Base-by-base conservation (phyloP, 83 land plant species). In the Picea engelmannii region DNA sequence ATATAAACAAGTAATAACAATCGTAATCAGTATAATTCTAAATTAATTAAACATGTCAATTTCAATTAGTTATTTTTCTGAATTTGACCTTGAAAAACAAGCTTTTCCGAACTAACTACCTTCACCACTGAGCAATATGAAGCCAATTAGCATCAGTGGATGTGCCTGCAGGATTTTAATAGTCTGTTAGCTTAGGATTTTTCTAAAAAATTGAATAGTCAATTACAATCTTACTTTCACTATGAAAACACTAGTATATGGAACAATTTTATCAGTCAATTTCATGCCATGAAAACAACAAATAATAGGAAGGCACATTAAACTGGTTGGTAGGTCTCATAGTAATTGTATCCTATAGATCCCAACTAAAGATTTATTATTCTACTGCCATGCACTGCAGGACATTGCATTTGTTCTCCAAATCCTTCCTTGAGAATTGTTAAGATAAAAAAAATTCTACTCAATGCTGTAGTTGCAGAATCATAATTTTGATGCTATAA, bases 61-160 rank as follows among this genome's bases (percentile, higher is more conserved):
- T 35, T 47, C 77, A 23, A 35, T 21, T n/a, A 44, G 21, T 73
- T 69, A 2, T 52, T 52, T 52, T 11, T 11, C 3, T 11, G 58
- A 52, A 52, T 11, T 52, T 73, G 27, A 5, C 11, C 58, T 73
- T 44, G 58, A 49, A 73, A n/a, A n/a, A 9, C 21, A 73, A 73
- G 13, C 49, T 44, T 61, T 24, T 24, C 49, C 12, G 21, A 73
- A 24, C 38, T 18, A 61, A 27, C 70, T 81, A 92, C 96, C 96
- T 94, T 94, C 94, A 83, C 96, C 94, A 76, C 86, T 85, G 74
- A 94, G 75, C 64, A 94, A 58, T 59, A 94, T 89, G 70, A 92
- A 89, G 20, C 96, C 96, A 40, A 90, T 88, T 65, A 94, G 89
- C 96, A 94, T 94, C 10, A 92, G 63, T 21, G 95, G 96, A 85